Evolutionary conservation across 805 yeast genomes (phyloP), one percentile per base, ranked within the genome.

Genomic region (Candida corydali): DNA sequence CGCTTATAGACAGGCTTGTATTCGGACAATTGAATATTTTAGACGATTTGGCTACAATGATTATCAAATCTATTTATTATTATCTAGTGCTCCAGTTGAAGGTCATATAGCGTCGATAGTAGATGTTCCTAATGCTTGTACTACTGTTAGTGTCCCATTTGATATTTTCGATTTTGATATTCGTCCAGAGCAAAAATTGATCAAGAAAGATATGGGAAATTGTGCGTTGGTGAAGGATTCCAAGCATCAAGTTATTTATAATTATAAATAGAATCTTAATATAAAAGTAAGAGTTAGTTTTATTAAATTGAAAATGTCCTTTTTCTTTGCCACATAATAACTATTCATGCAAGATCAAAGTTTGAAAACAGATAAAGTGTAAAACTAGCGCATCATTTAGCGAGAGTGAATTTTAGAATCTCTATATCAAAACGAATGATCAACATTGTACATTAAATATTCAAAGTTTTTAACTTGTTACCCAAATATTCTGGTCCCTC

Each of bases 81-180:
- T 72, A 17, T 63, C 71, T 8, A 51, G 62, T 23, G 78, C 77
- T 2, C 78, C 78, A 12, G 63, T 72, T 38, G 73, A 72, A 47
- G 77, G 75, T 3, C 76, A 72, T 42, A 52, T 73, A 42, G 76
- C 77, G 1, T 72, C 75, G 11, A 64, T 73, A 37, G 78, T 72
- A 12, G 77, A 72, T 50, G 66, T 72, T 37, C 77, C 78, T 25
- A 72, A 73, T 52, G 64, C 75, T 1, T 72, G 76, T 45, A 71
- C 77, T 17, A 70, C 77, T 0, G 55, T 72, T 30, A 75, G 76
- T 2, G 43, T 72, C 5, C 78, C 78, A 5, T 67, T 70, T 64
- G 77, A 72, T 42, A 71, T 70, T 25, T 72, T 72, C 48, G 73
- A 71, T 27, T 72, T 72, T 45, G 76, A 72, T 41, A 60, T 69